phyloP scores from a whole-genome alignment of 495 filamentous ascomycete species.

The Hyphodiscus hymeniophilus region DNA sequence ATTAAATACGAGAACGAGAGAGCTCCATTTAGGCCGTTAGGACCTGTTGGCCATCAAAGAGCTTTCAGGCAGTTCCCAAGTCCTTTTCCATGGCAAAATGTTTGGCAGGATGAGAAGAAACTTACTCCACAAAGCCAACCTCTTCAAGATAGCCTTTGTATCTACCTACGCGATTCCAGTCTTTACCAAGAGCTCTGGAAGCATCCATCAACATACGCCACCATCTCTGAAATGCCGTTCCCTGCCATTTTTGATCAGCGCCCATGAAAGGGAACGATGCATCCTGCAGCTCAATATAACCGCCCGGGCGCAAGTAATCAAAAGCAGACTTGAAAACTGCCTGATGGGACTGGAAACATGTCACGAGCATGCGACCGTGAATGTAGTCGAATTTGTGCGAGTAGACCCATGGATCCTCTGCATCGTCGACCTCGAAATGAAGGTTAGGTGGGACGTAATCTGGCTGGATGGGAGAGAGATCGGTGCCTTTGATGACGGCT shows the following conservation, averaged over 20 bases:
- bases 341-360: conserved; percentile 30
- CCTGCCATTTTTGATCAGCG: conserved; percentile 17
- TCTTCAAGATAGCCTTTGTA: conserved; percentile 31
- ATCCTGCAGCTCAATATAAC: conserved; percentile 42
- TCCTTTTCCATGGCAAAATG: no score
- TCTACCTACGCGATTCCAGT: conserved; percentile 7
- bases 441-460: conserved; percentile 32
- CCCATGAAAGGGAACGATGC: conserved; percentile 21
- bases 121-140: conserved; percentile 30
- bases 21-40: no score
- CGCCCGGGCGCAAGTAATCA: conserved; percentile 31
- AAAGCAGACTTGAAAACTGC: not conserved
- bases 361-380: conserved; percentile 35
- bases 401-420: conserved; percentile 42
- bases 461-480: conserved; percentile 41
- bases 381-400: conserved; percentile 39
- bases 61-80: no score
- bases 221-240: conserved; percentile 25
- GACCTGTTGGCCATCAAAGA: no score
- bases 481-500: conserved; percentile 30
- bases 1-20: no score
- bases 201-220: conserved; percentile 22
- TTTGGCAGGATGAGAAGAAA: no score
- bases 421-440: conserved; percentile 41
- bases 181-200: conserved; percentile 7